These are phyloP conservation scores for Candida ovalis DNA, from an alignment of 805 yeast genomes.

Conservation along the genomic window DNA sequence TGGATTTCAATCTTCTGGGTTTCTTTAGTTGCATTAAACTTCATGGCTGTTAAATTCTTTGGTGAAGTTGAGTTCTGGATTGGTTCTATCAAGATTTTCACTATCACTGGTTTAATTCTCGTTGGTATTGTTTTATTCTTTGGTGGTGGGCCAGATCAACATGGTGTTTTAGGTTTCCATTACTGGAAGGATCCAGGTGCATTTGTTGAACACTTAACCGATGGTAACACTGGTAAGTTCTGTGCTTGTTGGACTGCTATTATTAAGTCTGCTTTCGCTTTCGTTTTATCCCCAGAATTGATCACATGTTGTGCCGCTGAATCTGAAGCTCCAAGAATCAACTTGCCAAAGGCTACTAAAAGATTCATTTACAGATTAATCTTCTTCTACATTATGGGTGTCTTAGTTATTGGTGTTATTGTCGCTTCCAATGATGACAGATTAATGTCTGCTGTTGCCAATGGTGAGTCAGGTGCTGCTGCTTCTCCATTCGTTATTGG, in stretches of 20 bases:
- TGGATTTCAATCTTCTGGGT: conserved; percentile 55
- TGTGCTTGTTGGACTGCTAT: conserved; percentile 61
- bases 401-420: conserved; percentile 46
- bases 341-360: conserved; percentile 32
- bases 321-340: conserved; percentile 29
- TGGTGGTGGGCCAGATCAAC: conserved; percentile 58
- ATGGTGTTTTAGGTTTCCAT: conserved; percentile 43
- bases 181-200: conserved; percentile 37
- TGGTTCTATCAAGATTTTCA: conserved; percentile 58
- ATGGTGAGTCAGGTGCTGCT: conserved; percentile 55
- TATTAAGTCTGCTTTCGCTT: conserved; percentile 63
- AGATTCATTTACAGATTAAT: conserved; percentile 31
- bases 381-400: conserved; percentile 30
- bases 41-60: conserved; percentile 47
- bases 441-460: conserved; percentile 41
- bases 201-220: conserved; percentile 46
- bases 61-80: conserved; percentile 65
- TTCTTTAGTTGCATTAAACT: conserved; percentile 42
- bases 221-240: conserved; percentile 59
- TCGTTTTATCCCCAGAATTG: conserved; percentile 39
- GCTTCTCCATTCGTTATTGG: conserved; percentile 90
- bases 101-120: conserved; percentile 59
- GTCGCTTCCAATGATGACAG: conserved; percentile 39
- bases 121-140: conserved; percentile 55
- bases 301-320: conserved; percentile 32